Evolutionary conservation across 495 filamentous ascomycete genomes (phyloP).

Genomic region (Astrocystis sublimbata): DNA sequence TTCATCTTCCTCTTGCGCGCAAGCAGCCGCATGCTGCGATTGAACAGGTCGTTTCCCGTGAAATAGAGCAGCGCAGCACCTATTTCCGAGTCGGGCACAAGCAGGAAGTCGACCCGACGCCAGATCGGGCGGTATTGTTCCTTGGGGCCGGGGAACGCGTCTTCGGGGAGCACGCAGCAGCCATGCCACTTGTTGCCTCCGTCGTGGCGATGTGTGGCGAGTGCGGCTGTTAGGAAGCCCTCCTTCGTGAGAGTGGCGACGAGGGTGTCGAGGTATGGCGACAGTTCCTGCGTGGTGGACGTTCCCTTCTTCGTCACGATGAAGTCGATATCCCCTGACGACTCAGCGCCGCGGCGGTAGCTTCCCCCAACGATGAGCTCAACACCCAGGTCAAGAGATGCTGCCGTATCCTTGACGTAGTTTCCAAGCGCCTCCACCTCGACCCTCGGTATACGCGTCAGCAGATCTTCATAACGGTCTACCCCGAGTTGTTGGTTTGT

Average conservation of each 20-base stretch:
- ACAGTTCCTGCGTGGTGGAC: slow-evolving; percentile 57
- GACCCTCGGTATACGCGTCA: slow-evolving; percentile 73
- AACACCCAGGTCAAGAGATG: slow-evolving; percentile 57
- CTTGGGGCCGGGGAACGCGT: slow-evolving; percentile 23
- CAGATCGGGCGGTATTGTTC: slow-evolving; percentile 49
- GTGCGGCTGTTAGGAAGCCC: slow-evolving; percentile 58
- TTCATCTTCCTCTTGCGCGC: slow-evolving; percentile 83
- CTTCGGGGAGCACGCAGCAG: slow-evolving; percentile 65
- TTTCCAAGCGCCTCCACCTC: slow-evolving; percentile 74
- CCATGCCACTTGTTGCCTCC: slow-evolving; percentile 81
- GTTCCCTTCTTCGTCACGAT: slow-evolving; percentile 76
- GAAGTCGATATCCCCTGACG: slow-evolving; percentile 81
- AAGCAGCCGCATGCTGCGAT: slow-evolving; percentile 80
- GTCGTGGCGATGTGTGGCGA: slow-evolving; percentile 41
- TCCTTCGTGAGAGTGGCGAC: slow-evolving; percentile 59
- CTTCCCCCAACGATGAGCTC: slow-evolving; percentile 78
- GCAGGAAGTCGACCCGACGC: slow-evolving; percentile 84
- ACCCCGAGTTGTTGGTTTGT: slow-evolving; percentile 77
- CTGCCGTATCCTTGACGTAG: slow-evolving; percentile 64
- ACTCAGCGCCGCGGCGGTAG: slow-evolving; percentile 75
- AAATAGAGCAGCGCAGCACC: slow-evolving; percentile 95
- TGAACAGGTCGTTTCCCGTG: slow-evolving; percentile 96
- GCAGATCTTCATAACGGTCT: slow-evolving; percentile 80
- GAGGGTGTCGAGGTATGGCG: slow-evolving; percentile 62
- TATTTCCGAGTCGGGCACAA: slow-evolving; percentile 78